Base-by-base conservation (phyloP, 1,139 yeast genomes). In the Petasospora fabianii region DNA sequence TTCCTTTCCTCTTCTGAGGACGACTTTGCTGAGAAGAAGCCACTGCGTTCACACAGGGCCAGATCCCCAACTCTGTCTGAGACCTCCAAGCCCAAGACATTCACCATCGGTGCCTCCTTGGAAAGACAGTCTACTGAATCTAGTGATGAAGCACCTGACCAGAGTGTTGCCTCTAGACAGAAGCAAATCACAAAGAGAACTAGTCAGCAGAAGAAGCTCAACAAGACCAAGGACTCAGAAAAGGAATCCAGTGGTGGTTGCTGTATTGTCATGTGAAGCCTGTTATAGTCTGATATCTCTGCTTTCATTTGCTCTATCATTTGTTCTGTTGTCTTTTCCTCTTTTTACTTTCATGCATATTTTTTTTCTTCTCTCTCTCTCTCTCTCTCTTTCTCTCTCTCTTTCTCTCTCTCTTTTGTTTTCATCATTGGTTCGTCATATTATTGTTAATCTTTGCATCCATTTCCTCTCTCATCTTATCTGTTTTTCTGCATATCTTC, bases 231-330 rank as follows among this genome's bases (percentile, higher is more conserved):
- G 21, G 21, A 27, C 26, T 15, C 15, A n/a, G 7, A 15, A 17
- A 19, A 26, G 27, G 17, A 27, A 10, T n/a, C 15, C 16, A 26
- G 16, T 4, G 37, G 36, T 15, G 35, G 34, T n/a, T 45, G 49
- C 30, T 46, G 50, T 26, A 26, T 40, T 24, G 26, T 46, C 28
- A 42, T 46, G 48, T 46, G 36, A 46, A 13, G 3, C n/a, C n/a
- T n/a, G n/a, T n/a, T n/a, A n/a, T 33, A 2, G 3, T 12, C 28
- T 18, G 22, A 20, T 20, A 20, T n/a, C 14, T 18, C 11, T 12
- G n/a, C 17, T 9, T 13, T 27, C 17, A 3, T 15, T 22, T 14
- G 13, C 24, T 9, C n/a, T n/a, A n/a, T 30, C n/a, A 24, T 20
- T 20, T 28, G 12, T 28, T 22, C 14, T 10, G 18, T 16, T 12